phyloP scores from a whole-genome alignment of 2,329 filamentous ascomycete genomes.

The Hypomyces perniciosus region DNA sequence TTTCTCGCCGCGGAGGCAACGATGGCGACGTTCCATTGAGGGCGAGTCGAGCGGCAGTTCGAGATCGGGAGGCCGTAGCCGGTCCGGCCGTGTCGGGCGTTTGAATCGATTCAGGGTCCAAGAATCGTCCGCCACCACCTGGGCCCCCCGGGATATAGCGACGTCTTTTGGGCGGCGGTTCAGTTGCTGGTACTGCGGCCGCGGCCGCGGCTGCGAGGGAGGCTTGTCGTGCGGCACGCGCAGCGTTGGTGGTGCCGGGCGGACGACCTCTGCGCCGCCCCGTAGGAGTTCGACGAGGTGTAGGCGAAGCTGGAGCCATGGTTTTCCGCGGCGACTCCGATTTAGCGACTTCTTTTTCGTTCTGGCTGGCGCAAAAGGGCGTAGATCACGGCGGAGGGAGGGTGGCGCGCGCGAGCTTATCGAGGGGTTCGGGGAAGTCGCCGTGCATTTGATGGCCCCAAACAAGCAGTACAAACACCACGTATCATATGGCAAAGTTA shows the following conservation, averaged over 20 bases:
- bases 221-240: conserved; percentile 33
- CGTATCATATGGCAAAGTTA: conserved; percentile 17
- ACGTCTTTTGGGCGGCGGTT: conserved; percentile 63
- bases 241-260: conserved; percentile 37
- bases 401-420: conserved; percentile 25
- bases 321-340: background rate
- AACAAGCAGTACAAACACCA: conserved; percentile 11
- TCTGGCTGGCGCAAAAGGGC: background rate
- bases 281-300: conserved; percentile 36
- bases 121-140: conserved; percentile 77
- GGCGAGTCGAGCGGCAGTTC: conserved; percentile 42
- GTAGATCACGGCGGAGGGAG: conserved; percentile 5
- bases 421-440: conserved; percentile 23
- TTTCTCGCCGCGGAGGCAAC: conserved; percentile 50
- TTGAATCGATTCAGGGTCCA: conserved; percentile 64
- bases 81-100: conserved; percentile 37
- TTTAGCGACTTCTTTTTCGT: background rate
- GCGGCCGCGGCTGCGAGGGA: conserved; percentile 25
- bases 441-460: conserved; percentile 18
- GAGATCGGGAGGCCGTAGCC: conserved; percentile 47
- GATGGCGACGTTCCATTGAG: conserved; percentile 30
- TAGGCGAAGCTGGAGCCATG: conserved; percentile 32
- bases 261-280: conserved; percentile 44
- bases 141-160: conserved; percentile 82
- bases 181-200: conserved; percentile 34